These are phyloP conservation scores for Colletotrichum gloeosporioides DNA, from an alignment of 2,329 filamentous ascomycete genomes.

Conservation along the genomic window DNA sequence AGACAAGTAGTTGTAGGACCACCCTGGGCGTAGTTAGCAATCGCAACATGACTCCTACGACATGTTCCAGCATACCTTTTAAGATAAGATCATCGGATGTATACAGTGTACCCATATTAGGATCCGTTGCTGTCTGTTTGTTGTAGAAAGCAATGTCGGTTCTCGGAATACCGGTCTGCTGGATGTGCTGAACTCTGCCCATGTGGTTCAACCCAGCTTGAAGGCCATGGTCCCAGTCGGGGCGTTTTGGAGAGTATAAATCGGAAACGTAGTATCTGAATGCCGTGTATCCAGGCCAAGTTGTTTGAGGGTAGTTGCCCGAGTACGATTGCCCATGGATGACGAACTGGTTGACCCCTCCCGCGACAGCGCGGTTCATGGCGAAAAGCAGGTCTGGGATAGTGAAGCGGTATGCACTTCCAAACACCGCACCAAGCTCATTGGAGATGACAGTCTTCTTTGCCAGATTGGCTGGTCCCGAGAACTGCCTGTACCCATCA, in stretches of 20 bases:
- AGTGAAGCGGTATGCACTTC: not conserved
- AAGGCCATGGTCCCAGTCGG: slow-evolving; percentile 37
- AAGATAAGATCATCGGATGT: slow-evolving; percentile 35
- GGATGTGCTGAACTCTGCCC: slow-evolving; percentile 39
- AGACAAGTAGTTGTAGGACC: slow-evolving; percentile 48
- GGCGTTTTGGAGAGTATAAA: slow-evolving; percentile 43
- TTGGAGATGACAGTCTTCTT: slow-evolving; percentile 42
- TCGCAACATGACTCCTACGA: not conserved
- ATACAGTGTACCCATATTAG: not conserved
- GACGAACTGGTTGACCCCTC: slow-evolving; percentile 47
- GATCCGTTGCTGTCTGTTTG: not conserved
- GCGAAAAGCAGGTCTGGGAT: slow-evolving; percentile 34
- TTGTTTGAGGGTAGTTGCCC: slow-evolving; percentile 47
- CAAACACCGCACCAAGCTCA: slow-evolving; percentile 36
- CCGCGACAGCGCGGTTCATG: slow-evolving; percentile 43
- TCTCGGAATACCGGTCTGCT: slow-evolving; percentile 40
- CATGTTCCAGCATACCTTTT: not conserved
- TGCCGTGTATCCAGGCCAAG: slow-evolving; percentile 52
- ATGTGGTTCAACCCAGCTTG: slow-evolving; percentile 31
- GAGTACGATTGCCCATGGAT: slow-evolving; percentile 48
- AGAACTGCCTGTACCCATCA: slow-evolving; percentile 45
- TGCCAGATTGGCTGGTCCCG: slow-evolving; percentile 42
- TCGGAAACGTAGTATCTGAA: slow-evolving; percentile 48
- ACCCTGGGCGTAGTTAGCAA: slow-evolving; percentile 29
- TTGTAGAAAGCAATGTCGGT: slow-evolving; percentile 2